phyloP scores from a whole-genome alignment of 768 basidiomycete genomes.

The Nidularia pulvinata region DNA sequence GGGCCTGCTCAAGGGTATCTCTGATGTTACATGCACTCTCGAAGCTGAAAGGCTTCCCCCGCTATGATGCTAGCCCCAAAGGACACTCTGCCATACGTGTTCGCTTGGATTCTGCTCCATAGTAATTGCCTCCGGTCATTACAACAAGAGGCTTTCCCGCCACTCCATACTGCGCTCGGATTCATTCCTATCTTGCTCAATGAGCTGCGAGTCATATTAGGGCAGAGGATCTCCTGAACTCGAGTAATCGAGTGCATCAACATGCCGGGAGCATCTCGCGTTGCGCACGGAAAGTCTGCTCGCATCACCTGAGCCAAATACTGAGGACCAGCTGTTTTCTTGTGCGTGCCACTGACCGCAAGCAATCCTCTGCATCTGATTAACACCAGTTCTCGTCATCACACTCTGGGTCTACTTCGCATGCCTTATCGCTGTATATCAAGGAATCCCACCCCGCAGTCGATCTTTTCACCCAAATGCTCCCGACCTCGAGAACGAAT shows the following conservation, averaged over 20 bases:
- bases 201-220: slow-evolving; percentile 4
- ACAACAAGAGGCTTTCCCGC: slow-evolving; percentile 25
- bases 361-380: slow-evolving; percentile 14
- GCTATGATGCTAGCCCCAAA: slow-evolving; percentile 17
- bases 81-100: slow-evolving; percentile 23
- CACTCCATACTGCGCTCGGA: slow-evolving; percentile 6
- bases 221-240: slow-evolving; percentile 1
- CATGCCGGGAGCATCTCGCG: slow-evolving; percentile 15
- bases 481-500: slow-evolving; percentile 53
- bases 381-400: slow-evolving; percentile 17
- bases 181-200: too few relatives aligned
- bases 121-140: slow-evolving; percentile 24
- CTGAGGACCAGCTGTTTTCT: slow-evolving; percentile 20
- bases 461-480: slow-evolving; percentile 7
- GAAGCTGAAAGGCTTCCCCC: slow-evolving; percentile 40
- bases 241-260: not conserved
- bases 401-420: slow-evolving; percentile 4
- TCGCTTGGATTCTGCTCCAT: slow-evolving; percentile 33
- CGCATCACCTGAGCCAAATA: slow-evolving; percentile 20
- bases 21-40: slow-evolving; percentile 28
- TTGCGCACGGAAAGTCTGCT: slow-evolving; percentile 22
- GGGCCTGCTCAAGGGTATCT: not conserved
- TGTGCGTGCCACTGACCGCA: slow-evolving; percentile 27
- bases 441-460: slow-evolving; percentile 5
- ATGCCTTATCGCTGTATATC: slow-evolving; percentile 5